Percentiles rank a stretch among this genome's conserved stretches.
These are phyloP conservation scores for Bruguiera parviflora DNA, from an alignment of 345 rosid species.

Conservation along the genomic window DNA sequence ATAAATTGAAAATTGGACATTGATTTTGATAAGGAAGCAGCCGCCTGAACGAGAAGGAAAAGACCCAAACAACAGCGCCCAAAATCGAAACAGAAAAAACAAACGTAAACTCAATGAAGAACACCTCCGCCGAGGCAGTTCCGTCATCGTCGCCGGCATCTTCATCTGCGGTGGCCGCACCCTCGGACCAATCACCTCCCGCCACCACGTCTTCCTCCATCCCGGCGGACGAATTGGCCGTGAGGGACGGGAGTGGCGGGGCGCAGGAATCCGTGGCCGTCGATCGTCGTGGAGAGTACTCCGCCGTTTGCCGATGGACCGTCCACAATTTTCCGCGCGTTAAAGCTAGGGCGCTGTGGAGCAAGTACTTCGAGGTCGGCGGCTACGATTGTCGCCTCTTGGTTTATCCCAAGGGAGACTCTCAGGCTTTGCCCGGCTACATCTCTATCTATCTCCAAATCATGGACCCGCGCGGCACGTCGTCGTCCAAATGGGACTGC, in stretches of 20 bases:
- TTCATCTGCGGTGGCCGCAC: constrained; percentile 10
- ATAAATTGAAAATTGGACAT: background rate
- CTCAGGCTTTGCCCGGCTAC: constrained; percentile 93
- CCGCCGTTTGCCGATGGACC: constrained; percentile 91
- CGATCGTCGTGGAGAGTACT: constrained; percentile 77
- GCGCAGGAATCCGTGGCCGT: constrained; percentile 74
- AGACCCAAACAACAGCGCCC: background rate
- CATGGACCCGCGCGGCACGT: constrained; percentile 90
- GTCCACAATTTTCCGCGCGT: constrained; percentile 73
- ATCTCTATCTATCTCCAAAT: constrained; percentile 89
- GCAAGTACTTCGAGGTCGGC: constrained; percentile 97
- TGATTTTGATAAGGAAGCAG: constrained; percentile 12
- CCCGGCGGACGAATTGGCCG: constrained; percentile 56
- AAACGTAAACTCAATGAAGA: constrained; percentile 40
- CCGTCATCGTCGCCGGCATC: constrained; percentile 37
- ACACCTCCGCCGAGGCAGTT: constrained; percentile 65
- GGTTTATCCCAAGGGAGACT: constrained; percentile 94
- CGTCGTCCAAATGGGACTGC: constrained; percentile 92
- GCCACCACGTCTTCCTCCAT: constrained; percentile 44
- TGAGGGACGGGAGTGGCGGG: constrained; percentile 73
- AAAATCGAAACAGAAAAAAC: background rate
- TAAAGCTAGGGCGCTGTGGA: constrained; percentile 89
- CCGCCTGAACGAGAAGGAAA: constrained; percentile 6
- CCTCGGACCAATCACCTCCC: constrained; percentile 46
- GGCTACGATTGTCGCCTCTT: constrained; percentile 94